These are phyloP conservation scores for Venturiaceae sp. DNA, from an alignment of 2,329 filamentous ascomycete genomes.

Conservation along the genomic window DNA sequence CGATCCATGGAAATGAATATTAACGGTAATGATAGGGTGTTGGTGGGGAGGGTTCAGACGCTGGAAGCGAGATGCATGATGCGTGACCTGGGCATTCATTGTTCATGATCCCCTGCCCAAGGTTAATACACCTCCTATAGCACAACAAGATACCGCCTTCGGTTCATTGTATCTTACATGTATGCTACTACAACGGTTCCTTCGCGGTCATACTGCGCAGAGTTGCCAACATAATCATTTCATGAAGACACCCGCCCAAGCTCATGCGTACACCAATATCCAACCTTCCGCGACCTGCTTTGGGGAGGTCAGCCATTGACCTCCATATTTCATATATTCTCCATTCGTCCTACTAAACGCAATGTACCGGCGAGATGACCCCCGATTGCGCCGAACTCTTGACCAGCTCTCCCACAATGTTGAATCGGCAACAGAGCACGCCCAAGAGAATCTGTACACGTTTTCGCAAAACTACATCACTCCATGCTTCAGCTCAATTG, in stretches of 20 bases:
- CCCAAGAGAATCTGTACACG: slow-evolving; percentile 83
- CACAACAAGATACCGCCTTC: no score
- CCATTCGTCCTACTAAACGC: background rate
- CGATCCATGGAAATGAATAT: no score
- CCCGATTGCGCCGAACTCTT: slow-evolving; percentile 84
- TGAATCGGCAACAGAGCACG: slow-evolving; percentile 81
- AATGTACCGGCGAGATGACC: slow-evolving; percentile 42
- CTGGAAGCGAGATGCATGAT: background rate
- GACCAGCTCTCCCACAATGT: slow-evolving; percentile 87
- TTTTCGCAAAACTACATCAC: slow-evolving; percentile 78
- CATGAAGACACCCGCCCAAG: background rate
- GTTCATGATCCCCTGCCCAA: background rate
- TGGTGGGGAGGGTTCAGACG: no score
- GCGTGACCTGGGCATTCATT: background rate
- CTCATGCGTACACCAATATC: background rate
- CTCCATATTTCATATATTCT: background rate
- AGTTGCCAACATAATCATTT: background rate
- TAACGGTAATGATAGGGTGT: background rate
- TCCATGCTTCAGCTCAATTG: slow-evolving; percentile 65
- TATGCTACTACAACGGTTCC: background rate
- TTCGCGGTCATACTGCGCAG: background rate
- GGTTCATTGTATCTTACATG: background rate
- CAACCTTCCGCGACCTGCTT: background rate
- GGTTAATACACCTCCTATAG: background rate
- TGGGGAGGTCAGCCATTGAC: background rate